Base-by-base conservation (phyloP, 2,329 filamentous ascomycete genomes). In the Colletotrichum orchidophilum region DNA sequence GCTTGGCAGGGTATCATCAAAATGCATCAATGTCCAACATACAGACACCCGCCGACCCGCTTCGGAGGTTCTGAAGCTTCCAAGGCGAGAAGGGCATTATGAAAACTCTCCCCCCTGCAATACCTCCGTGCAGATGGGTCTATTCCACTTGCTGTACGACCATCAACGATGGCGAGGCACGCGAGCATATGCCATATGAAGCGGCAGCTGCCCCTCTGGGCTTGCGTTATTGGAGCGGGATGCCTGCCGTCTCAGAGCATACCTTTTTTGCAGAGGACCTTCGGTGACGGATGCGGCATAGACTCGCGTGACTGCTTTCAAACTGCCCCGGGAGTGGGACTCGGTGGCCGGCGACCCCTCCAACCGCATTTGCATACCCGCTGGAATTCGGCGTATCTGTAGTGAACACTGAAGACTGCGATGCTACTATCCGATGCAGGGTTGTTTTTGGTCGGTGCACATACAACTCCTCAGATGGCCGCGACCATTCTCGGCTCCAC, bases 261-360 rank as follows among this genome's bases (percentile, higher is more conserved):
- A 49, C n/a, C n/a, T 24, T 35, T 57, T 18, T 13, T 27, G 27
- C 29, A 18, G 63, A 46, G n/a, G 42, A 24, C 31, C 39, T 53
- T 68, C 63, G 64, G 58, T 68, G 58, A 68, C 58, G 64, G 3
- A 71, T 68, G 13, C 21, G 58, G 58, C 42, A 54, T 63, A 54
- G 68, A 42, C 33, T 71, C 64, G 68, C 52, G 68, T 54, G 68
- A 58, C 50, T 33, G 24, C 29, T 11, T 61, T 21, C 31, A 29
- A 61, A 58, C 27, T 67, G 50, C 63, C 52, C 26, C 26, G 52
- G 27, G 4, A 29, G 68, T 63, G 58, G 68, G 53, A 67, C 64
- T 18, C 24, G 57, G 31, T 54, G 66, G 53, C 54, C 33, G 59
- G n/a, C 18, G 21, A 24, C 52, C 42, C 52, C 58, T 62, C 50